These are phyloP conservation scores for Solanum boliviense DNA, from an alignment of 257 asterid genomes.

Conservation along the genomic window DNA sequence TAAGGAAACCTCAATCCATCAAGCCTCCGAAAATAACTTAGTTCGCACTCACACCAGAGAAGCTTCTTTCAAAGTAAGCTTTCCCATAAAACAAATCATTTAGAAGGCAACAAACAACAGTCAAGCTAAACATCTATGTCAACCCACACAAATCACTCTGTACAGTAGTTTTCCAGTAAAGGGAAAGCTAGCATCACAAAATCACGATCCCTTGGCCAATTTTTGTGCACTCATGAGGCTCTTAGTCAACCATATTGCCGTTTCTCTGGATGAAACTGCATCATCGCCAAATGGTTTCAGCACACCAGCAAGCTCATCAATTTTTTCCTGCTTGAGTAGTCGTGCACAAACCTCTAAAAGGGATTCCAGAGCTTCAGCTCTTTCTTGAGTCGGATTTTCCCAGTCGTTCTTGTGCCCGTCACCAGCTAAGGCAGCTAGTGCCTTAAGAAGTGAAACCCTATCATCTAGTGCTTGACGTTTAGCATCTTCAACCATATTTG, in stretches of 20 bases:
- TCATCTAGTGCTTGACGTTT: conserved; percentile 9
- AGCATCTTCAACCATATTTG: background rate
- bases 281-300: conserved; percentile 86
- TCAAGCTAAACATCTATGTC: background rate
- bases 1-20: background rate
- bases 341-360: conserved; percentile 81
- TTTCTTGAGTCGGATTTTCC: conserved; percentile 35
- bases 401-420: conserved; percentile 23
- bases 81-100: background rate
- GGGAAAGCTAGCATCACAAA: background rate
- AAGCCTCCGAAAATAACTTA: background rate
- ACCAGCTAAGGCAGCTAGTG: conserved; percentile 14
- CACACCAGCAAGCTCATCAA: conserved; percentile 83
- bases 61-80: background rate
- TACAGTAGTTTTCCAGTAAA: background rate
- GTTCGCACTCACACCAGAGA: background rate
- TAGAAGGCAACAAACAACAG: background rate
- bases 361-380: conserved; percentile 90
- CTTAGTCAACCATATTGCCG: conserved; percentile 92
- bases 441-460: conserved; percentile 8
- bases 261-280: conserved; percentile 74
- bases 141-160: background rate
- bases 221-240: conserved; percentile 66
- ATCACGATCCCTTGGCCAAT: conserved; percentile 34
- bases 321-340: conserved; percentile 74